These are phyloP conservation scores for Shiraia sp. DNA, from an alignment of 2,329 filamentous ascomycete genomes.

Conservation along the genomic window DNA sequence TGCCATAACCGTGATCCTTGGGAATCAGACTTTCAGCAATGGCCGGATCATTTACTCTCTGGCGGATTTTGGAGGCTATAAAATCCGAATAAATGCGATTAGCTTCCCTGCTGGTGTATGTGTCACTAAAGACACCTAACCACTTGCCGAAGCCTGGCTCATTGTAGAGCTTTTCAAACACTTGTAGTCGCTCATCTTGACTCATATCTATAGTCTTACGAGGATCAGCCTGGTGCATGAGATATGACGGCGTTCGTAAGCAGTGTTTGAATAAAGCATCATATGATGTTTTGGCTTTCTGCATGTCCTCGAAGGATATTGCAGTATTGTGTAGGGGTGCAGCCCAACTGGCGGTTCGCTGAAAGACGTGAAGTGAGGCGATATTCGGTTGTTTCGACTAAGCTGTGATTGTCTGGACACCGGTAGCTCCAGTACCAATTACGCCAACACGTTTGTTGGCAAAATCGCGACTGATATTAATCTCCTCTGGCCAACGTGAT, in stretches of 20 bases:
- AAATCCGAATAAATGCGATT: conserved; percentile 23
- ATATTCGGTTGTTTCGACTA: no score
- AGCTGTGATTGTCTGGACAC: no score
- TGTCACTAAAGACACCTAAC: conserved; percentile 26
- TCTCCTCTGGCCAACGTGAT: conserved; percentile 60
- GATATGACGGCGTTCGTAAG: conserved; percentile 25
- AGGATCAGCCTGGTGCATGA: conserved; percentile 34
- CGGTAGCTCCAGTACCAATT: no score
- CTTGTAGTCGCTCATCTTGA: conserved; percentile 34
- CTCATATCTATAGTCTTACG: conserved; percentile 41
- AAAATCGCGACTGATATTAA: conserved; percentile 47
- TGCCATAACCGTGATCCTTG: conserved; percentile 44
- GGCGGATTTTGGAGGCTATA: conserved; percentile 40
- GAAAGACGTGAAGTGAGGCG: no score
- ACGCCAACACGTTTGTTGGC: no score
- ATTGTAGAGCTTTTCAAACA: conserved; percentile 39
- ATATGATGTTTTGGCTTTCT: conserved; percentile 33
- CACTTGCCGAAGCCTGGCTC: conserved; percentile 45
- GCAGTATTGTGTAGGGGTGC: neutral
- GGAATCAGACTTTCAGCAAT: conserved; percentile 48
- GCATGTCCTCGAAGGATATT: conserved; percentile 38
- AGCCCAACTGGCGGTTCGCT: no score
- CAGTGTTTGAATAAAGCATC: conserved; percentile 34
- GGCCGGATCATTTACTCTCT: conserved; percentile 45
- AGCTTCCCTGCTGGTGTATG: conserved; percentile 27